Conservation (phyloP, 2,329 filamentous ascomycete genomes). For the Pestalotiopsis sp. region DNA sequence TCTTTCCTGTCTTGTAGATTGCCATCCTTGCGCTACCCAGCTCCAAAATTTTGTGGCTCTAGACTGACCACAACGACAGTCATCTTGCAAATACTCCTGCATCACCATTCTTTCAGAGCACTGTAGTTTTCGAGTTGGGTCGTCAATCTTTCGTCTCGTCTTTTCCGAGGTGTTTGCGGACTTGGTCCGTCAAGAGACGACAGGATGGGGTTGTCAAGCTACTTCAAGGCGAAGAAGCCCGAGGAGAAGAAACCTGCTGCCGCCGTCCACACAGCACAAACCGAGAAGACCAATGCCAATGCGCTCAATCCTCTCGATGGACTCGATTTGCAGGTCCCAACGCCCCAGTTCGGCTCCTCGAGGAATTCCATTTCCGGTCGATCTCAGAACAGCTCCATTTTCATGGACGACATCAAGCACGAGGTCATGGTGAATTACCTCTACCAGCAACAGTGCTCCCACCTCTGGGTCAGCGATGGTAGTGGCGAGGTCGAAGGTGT, state of each 20-base stretch:
- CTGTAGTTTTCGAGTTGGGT: neutral
- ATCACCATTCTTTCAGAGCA: neutral
- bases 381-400: constrained; percentile 52
- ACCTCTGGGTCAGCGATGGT: constrained; percentile 73
- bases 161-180: neutral
- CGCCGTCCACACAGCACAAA: constrained; percentile 25
- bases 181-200: constrained; percentile 18
- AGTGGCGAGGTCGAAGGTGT: constrained; percentile 73
- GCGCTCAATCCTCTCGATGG: constrained; percentile 37
- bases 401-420: constrained; percentile 74
- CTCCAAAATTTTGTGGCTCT: neutral
- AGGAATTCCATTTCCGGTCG: constrained; percentile 54
- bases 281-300: constrained; percentile 40
- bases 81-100: neutral
- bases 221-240: constrained; percentile 61
- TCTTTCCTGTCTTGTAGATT: neutral
- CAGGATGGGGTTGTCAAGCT: constrained; percentile 62
- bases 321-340: constrained; percentile 52
- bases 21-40: neutral
- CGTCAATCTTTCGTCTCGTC: neutral
- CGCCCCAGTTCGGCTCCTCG: constrained; percentile 50
- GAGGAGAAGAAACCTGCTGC: constrained; percentile 26
- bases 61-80: neutral
- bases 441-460: constrained; percentile 77
- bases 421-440: constrained; percentile 85